Evolutionary conservation across 306 rosid genomes (phyloP).

Genomic region (Myrica gale): DNA sequence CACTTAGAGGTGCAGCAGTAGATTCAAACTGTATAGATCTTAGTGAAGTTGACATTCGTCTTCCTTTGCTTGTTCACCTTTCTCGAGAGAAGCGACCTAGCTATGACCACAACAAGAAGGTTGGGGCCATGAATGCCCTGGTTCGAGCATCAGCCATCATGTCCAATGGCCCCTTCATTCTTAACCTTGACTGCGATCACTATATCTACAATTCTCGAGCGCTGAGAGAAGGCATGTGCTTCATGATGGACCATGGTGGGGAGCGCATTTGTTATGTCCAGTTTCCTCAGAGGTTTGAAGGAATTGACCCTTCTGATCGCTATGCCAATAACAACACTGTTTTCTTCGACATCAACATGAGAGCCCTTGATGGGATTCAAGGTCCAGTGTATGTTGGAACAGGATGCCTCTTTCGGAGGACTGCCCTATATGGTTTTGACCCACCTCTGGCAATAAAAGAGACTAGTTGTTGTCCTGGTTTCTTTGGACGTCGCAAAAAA

Average conservation of each 20-base stretch:
- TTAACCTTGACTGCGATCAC: conserved; percentile 79
- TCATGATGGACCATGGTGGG: conserved; percentile 85
- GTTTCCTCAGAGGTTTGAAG: conserved; percentile 85
- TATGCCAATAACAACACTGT: conserved; percentile 81
- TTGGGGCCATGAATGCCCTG: conserved; percentile 81
- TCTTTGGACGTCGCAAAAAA: conserved; percentile 34
- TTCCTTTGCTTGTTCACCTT: conserved; percentile 77
- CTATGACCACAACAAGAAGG: conserved; percentile 86
- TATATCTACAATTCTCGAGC: conserved; percentile 70
- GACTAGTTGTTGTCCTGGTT: conserved; percentile 47
- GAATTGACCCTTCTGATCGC: conserved; percentile 79
- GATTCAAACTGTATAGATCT: conserved; percentile 49
- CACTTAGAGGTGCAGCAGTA: conserved; percentile 42
- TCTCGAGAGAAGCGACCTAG: conserved; percentile 85
- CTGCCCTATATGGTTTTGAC: conserved; percentile 75
- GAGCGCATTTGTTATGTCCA: conserved; percentile 63
- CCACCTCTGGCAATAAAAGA: conserved; percentile 49
- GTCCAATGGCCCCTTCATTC: conserved; percentile 82
- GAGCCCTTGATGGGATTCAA: conserved; percentile 78
- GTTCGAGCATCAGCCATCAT: conserved; percentile 78
- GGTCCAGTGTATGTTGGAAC: conserved; percentile 86
- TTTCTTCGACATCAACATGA: conserved; percentile 80
- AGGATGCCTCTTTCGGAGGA: conserved; percentile 69
- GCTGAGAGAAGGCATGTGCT: conserved; percentile 79
- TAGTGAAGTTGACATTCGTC: conserved; percentile 68